Base-by-base conservation (phyloP, 2,329 filamentous ascomycete species). In the Botrytis deweyae region DNA sequence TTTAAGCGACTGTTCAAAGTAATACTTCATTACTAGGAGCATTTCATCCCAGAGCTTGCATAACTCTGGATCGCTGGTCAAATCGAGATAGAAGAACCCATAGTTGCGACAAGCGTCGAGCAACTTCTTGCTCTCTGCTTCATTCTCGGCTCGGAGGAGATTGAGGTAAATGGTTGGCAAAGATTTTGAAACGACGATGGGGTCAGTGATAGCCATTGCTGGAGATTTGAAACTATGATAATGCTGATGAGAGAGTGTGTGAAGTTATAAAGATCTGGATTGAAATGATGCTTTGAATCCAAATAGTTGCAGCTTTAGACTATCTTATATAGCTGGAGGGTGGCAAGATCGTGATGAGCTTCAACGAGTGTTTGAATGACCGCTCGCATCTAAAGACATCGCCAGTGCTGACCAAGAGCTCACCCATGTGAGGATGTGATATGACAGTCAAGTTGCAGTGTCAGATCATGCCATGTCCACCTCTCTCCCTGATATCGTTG, bases 61-160 rank as follows among this genome's bases (percentile, higher is more conserved):
- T 55, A 29, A 25, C 52, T 55, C 52, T 29, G 52, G 38, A 42
- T 63, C 38, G 38, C 25, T n/a, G 22, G 25, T 55, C 25, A 42
- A 63, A 29, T 63, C 61, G 4, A 67, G 64, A 42, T 49, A 49
- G n/a, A 67, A 67, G 42, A 36, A 67, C 12, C 64, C 64, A 12
- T 46, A 52, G 29, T 49, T 20, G 5, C 46, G 29, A 25, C n/a
- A 67, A 33, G 42, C 64, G 46, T 67, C 42, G 33, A 67, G 33
- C 5, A 67, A 36, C 18, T 52, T 33, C 33, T 44, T 52, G 29
- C 33, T 16, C 33, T 67, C 42, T 22, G 14, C 38, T 38, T 38
- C 36, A n/a, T 63, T 25, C 3, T 9, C 14, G n/a, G 38, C 61
- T 40, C 38, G 38, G 38, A 42, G 61, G 38, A 38, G 36, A 14